Conservation (phyloP, 1,139 yeast species). For the Nakaseomyces nivariensis region DNA sequence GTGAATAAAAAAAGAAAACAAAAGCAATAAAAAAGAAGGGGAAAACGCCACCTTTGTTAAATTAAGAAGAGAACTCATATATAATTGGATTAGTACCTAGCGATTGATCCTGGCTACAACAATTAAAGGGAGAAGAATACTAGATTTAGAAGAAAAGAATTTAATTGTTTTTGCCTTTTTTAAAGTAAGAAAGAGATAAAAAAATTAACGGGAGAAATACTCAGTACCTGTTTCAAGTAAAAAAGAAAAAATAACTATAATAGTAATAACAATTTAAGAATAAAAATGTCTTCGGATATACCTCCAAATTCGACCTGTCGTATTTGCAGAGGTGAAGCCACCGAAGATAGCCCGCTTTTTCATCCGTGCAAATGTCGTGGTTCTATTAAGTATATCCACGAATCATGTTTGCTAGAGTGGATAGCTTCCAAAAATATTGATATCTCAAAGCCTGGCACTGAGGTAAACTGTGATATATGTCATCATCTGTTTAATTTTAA, state of each 20-base stretch:
- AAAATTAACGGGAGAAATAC: too few species aligned
- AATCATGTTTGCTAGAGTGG: slow-evolving; percentile 89
- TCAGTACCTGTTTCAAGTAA: too few species aligned
- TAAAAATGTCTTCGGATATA: slow-evolving; percentile 4
- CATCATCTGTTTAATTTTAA: slow-evolving; percentile 64
- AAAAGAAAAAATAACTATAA: background rate
- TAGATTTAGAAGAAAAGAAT: too few species aligned
- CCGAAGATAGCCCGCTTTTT: slow-evolving; percentile 65
- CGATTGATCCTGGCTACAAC: too few species aligned
- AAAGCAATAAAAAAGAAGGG: too few species aligned
- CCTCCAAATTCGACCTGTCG: slow-evolving; percentile 56
- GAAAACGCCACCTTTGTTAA: too few species aligned
- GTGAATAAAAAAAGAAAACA: too few species aligned
- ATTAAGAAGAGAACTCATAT: too few species aligned
- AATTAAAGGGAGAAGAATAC: too few species aligned
- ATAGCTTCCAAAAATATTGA: slow-evolving; percentile 34
- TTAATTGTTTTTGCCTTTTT: too few species aligned
- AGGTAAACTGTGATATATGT: slow-evolving; percentile 80
- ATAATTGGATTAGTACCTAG: too few species aligned
- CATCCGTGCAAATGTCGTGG: slow-evolving; percentile 96
- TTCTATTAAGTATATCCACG: slow-evolving; percentile 85
- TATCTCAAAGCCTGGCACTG: slow-evolving; percentile 28
- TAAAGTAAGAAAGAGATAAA: too few species aligned
- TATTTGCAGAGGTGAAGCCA: slow-evolving; percentile 88
- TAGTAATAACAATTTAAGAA: background rate